A percentile compares a stretch with the other conserved stretches of the same genome.
These are phyloP conservation scores for Alternaria conjuncta DNA, from an alignment of 2,329 filamentous ascomycete genomes.

Conservation along the genomic window DNA sequence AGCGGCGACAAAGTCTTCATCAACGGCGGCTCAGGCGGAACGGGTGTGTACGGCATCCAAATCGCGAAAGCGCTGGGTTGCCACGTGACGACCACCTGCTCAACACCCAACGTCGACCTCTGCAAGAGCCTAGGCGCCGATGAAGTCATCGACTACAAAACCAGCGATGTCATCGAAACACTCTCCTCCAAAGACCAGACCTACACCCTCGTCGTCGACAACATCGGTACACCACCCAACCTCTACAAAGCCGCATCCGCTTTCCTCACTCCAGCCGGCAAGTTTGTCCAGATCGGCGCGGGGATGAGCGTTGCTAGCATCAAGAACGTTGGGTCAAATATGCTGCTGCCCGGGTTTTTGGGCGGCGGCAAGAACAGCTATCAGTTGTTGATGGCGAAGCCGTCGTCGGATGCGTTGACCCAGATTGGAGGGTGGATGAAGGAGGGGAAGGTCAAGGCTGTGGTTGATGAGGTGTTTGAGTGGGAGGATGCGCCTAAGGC, in stretches of 20 bases:
- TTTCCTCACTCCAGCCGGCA: constrained; percentile 58
- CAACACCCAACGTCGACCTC: constrained; percentile 62
- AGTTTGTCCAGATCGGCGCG: constrained; percentile 51
- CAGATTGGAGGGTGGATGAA: constrained; percentile 62
- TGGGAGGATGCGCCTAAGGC: constrained; percentile 65
- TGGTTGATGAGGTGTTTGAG: constrained; percentile 62
- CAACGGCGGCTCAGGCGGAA: constrained; percentile 69
- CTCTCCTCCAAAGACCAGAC: constrained; percentile 57
- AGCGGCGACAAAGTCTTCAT: constrained; percentile 63
- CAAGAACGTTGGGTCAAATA: constrained; percentile 44
- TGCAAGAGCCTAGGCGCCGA: constrained; percentile 67
- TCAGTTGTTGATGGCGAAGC: constrained; percentile 47
- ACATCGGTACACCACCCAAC: constrained; percentile 58
- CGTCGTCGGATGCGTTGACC: constrained; percentile 54
- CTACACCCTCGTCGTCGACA: constrained; percentile 65
- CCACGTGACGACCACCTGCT: constrained; percentile 66
- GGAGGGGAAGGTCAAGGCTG: constrained; percentile 63
- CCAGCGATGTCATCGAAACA: constrained; percentile 54
- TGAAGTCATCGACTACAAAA: constrained; percentile 67
- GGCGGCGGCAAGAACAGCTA: constrained; percentile 60
- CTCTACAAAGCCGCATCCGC: constrained; percentile 62
- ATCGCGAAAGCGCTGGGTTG: constrained; percentile 67
- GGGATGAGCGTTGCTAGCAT: constrained; percentile 26
- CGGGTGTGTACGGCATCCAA: constrained; percentile 67
- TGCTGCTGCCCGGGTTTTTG: constrained; percentile 55